Conservation (phyloP, 768 basidiomycete species). For the Strobilomyces echinocephalus region DNA sequence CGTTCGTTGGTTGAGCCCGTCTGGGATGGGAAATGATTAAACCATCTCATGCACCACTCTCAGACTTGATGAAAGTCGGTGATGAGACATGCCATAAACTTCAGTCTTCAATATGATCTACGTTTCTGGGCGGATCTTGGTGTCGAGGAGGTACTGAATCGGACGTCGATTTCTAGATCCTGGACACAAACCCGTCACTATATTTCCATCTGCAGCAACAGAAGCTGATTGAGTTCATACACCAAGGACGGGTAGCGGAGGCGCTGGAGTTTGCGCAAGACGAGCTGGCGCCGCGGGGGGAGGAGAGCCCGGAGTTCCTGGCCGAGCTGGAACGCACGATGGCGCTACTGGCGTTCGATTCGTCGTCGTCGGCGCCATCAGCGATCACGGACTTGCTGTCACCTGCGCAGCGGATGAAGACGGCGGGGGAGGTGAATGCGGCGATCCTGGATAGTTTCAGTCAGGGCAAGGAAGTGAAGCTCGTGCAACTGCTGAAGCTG, state of each 20-base stretch:
- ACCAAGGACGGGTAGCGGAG: slow-evolving; percentile 69
- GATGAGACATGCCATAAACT: slow-evolving; percentile 79
- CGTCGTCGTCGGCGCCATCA: slow-evolving; percentile 48
- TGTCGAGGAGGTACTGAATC: slow-evolving; percentile 13
- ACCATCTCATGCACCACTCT: slow-evolving; percentile 98
- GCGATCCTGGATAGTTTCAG: slow-evolving; percentile 90
- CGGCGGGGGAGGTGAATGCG: slow-evolving; percentile 93
- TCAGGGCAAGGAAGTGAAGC: slow-evolving; percentile 89
- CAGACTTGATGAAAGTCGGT: slow-evolving; percentile 70
- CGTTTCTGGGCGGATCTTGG: not conserved
- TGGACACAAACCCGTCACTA: slow-evolving; percentile 89
- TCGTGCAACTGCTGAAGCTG: slow-evolving; percentile 76
- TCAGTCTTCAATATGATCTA: slow-evolving; percentile 95
- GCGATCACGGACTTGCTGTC: slow-evolving; percentile 75
- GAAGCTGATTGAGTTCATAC: slow-evolving; percentile 91
- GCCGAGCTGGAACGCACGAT: slow-evolving; percentile 91
- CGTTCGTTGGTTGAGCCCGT: slow-evolving; percentile 1
- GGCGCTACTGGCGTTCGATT: slow-evolving; percentile 84
- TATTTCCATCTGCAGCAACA: slow-evolving; percentile 97
- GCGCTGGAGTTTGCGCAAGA: slow-evolving; percentile 90
- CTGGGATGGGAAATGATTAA: slow-evolving; percentile 63
- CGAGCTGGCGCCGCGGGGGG: slow-evolving; percentile 91
- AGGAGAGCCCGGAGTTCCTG: slow-evolving; percentile 92
- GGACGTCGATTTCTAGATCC: slow-evolving; percentile 57
- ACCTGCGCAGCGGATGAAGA: slow-evolving; percentile 84